Base-by-base conservation (phyloP, 2,329 filamentous ascomycete genomes). In the Pseudogymnoascus sp. region DNA sequence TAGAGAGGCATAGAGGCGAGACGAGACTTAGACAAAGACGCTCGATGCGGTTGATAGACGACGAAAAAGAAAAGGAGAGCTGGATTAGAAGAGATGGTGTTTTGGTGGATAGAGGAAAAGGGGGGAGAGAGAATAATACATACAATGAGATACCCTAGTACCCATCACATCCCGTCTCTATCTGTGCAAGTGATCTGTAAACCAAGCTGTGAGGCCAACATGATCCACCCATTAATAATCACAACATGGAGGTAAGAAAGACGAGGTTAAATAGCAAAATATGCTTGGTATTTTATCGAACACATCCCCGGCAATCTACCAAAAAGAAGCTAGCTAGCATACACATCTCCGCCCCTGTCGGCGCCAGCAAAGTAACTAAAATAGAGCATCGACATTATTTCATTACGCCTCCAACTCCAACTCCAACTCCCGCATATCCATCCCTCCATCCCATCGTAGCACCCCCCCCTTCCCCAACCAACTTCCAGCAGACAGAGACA, bases 121-220 rank as follows among this genome's bases (percentile, higher is more conserved):
- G 23, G 23, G 43, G n/a, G 14, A 18, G 25, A 18, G 46, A 56
- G 46, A 56, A 56, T 16, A 18, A 56, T 34, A 56, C 49, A 56
- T 34, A 34, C 49, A 56, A 56, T 56, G 49, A 56, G 49, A 56
- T 56, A 56, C 49, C 49, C 49, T 56, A 34, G 49, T 56, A 56
- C 49, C 49, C 28, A 56, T 56, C 46, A 56, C 5, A 21, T 8
- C 25, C 9, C 14, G 7, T 3, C 5, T 4, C 28, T 56, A 5
- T 8, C 14, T 16, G 3, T 28, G 3, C 5, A 34, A 34, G 16
- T 56, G n/a, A 53, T 11, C 14, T 8, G 23, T 8, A 4, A 42
- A 42, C 14, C 9, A 14, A 46, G 23, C 9, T 5, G 25, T 34
- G 25, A 56, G 4, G 5, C 28, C 46, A 18, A 12, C 12, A 5